A percentile compares a stretch with the other conserved stretches of the same genome.
phyloP scores from a whole-genome alignment of 306 rosid species.

The Chamaecrista fasciculata region DNA sequence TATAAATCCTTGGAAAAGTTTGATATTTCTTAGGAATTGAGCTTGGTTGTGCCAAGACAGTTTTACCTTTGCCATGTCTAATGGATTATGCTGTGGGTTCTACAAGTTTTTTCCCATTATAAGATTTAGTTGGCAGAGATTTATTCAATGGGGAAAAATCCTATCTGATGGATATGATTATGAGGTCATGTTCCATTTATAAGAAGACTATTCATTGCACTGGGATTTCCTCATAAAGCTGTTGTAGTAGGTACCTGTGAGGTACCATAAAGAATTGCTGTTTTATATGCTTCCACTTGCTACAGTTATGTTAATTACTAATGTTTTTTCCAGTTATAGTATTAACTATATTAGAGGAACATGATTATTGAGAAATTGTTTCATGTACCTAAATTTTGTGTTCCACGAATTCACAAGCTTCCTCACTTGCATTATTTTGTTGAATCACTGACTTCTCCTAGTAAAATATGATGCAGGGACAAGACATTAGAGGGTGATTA shows the following conservation, averaged over 20 bases:
- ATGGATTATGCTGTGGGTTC: not conserved
- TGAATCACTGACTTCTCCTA: slow-evolving; percentile 4
- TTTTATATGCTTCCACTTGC: not conserved
- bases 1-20: slow-evolving; percentile 15
- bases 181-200: not conserved
- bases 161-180: slow-evolving; percentile 10
- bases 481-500: slow-evolving; percentile 40
- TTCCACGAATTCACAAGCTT: slow-evolving; percentile 14
- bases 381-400: not conserved
- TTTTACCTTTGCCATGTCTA: not conserved
- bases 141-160: not conserved
- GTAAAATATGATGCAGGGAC: slow-evolving; percentile 64
- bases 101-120: not conserved
- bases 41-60: not conserved
- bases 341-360: slow-evolving; percentile 4
- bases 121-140: slow-evolving; percentile 22
- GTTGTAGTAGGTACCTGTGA: not conserved
- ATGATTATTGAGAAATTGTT: slow-evolving; percentile 5
- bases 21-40: not conserved
- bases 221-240: not conserved
- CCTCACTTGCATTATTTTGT: not conserved
- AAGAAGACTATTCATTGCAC: slow-evolving; percentile 1
- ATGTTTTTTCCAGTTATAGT: not conserved
- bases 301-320: not conserved
- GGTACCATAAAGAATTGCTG: not conserved